Conservation (phyloP, 495 filamentous ascomycete species). For the Penicillium paxilli region DNA sequence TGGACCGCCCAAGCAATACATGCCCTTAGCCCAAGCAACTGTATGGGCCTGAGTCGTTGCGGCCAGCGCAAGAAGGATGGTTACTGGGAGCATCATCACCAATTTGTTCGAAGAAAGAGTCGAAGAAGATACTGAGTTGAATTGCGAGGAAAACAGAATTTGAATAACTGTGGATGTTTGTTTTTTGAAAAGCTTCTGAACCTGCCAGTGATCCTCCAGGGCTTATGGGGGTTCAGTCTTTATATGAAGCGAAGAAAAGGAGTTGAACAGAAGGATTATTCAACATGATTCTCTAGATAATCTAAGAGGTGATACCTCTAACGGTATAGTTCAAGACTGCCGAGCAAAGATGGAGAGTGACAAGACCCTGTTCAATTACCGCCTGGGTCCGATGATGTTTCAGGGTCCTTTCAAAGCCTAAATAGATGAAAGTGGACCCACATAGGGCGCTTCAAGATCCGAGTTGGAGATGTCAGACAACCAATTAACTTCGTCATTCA, state of each 20-base stretch:
- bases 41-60: constrained; percentile 40
- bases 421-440: neutral
- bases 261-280: no score
- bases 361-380: neutral
- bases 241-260: neutral
- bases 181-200: no score
- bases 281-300: no score
- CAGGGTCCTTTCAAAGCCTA: neutral
- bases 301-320: no score
- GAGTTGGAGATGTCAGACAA: neutral
- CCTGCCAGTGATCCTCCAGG: no score
- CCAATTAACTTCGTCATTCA: neutral
- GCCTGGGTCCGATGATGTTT: neutral
- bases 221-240: no score
- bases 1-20: constrained; percentile 46
- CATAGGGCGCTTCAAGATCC: neutral
- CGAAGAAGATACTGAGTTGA: no score
- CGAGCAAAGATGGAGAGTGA: neutral
- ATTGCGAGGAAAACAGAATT: no score
- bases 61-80: neutral
- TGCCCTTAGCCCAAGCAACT: constrained; percentile 46
- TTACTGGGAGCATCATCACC: neutral
- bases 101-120: neutral
- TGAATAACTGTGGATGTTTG: no score
- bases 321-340: neutral